Evolutionary conservation across 352 stramenopile genomes (phyloP), one percentile per base, ranked within the genome.

Genomic region (Pythium periplocum): DNA sequence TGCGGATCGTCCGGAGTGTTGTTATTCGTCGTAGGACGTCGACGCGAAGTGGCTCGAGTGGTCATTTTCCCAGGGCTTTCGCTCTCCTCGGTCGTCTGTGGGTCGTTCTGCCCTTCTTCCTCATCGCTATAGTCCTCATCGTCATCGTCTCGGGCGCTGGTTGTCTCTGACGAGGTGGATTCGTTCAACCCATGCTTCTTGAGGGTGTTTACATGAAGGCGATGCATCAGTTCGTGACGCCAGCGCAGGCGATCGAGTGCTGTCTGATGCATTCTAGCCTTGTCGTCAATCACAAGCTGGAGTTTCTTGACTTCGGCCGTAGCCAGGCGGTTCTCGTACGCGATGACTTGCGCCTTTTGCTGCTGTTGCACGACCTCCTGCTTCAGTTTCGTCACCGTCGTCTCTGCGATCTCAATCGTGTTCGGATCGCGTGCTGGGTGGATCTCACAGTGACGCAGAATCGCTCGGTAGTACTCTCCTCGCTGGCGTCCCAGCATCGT

Each of bases 401-500:
- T 69, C 66, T 93, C 83, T 4, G 78, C 75, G 44, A 55, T 76
- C 51, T 89, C 83, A 46, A 93, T 90, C 36, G 69, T 78, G n/a
- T 89, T 90, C 1, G 80, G 68, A 38, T 90, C 79, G 6, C 83
- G 73, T n/a, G 80, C 80, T 26, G 80, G 80, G 50, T 87, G 73
- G 35, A 89, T 64, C 48, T 93, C 83, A 57, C 83, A 93, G 55
- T 93, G 78, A 2, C 83, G 76, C 40, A 93, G 41, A 40, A 93
- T 87, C 4, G 80, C 51, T 30, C 83, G 83, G 69, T 93, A 93
- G 56, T 93, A 93, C 38, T 93, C 80, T 37, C 80, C 80, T 4
- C 80, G 80, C 64, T 86, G 75, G 12, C 78, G 69, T 0, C 80
- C 78, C 36, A 85, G 45, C 26, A 68, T 55, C 26, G 83, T 79